These are phyloP conservation scores for Corinectria fuckeliana DNA, from an alignment of 2,329 filamentous ascomycete species.

Conservation along the genomic window DNA sequence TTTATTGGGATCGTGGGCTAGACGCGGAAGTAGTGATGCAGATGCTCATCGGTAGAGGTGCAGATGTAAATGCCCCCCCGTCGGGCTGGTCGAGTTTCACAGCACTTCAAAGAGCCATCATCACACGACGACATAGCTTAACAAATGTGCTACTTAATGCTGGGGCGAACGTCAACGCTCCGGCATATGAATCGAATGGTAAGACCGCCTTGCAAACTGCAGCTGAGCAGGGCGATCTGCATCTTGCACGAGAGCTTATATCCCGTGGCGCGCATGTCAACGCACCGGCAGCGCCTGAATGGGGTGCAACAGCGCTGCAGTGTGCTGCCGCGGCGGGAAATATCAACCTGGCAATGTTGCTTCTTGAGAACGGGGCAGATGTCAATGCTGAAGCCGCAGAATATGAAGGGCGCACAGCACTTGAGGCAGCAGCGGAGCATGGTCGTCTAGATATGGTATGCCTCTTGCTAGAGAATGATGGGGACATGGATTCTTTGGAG, in stretches of 20 bases:
- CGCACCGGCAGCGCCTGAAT: background rate
- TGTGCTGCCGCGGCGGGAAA: background rate
- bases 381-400: background rate
- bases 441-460: conserved; percentile 20
- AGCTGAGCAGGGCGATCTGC: conserved; percentile 3
- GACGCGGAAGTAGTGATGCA: background rate
- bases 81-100: background rate
- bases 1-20: background rate
- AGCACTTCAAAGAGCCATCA: conserved; percentile 24
- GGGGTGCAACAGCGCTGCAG: conserved; percentile 1
- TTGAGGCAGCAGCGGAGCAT: background rate
- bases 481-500: background rate
- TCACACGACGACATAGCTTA: conserved; percentile 19
- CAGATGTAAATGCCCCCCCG: conserved; percentile 19
- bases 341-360: background rate
- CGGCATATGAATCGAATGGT: background rate
- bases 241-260: conserved; percentile 40
- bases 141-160: conserved; percentile 37
- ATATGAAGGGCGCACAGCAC: background rate
- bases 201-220: conserved; percentile 32
- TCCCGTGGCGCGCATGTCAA: conserved; percentile 46
- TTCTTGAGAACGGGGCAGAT: conserved; percentile 1
- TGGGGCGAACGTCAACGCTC: conserved; percentile 42
- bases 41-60: conserved; percentile 16
- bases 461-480: conserved; percentile 15